phyloP scores from a whole-genome alignment of 768 basidiomycete species.

The Auriscalpium orientale region DNA sequence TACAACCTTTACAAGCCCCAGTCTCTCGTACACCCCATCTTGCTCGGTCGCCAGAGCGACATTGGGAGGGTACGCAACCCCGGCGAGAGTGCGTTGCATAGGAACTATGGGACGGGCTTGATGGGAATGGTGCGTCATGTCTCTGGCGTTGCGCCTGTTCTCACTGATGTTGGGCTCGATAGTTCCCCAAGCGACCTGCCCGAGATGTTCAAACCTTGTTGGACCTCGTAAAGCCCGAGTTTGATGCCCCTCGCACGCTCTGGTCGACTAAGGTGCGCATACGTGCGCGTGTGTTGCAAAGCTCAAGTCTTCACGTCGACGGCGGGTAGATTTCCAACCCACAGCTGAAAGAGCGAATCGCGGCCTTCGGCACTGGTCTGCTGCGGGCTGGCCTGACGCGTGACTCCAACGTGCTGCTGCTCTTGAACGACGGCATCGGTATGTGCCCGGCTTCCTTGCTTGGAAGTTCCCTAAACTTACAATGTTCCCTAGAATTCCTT shows the following conservation, averaged over 20 bases:
- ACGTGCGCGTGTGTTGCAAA: background rate
- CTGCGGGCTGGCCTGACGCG: conserved; percentile 47
- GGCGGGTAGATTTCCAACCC: conserved; percentile 61
- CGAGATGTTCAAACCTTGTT: conserved; percentile 63
- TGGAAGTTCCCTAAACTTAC: background rate
- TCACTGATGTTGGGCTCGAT: conserved; percentile 1
- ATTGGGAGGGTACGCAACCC: conserved; percentile 74
- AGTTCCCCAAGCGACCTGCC: conserved; percentile 70
- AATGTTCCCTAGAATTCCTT: conserved; percentile 51
- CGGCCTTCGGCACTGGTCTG: conserved; percentile 69
- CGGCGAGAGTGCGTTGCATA: conserved; percentile 79
- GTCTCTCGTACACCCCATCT: conserved; percentile 87
- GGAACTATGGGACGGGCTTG: conserved; percentile 83
- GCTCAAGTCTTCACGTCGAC: background rate
- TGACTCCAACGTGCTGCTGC: conserved; percentile 60
- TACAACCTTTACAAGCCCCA: conserved; percentile 76
- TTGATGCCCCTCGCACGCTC: conserved; percentile 60
- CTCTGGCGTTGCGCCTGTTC: background rate
- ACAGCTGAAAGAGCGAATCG: conserved; percentile 60
- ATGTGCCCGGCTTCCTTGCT: conserved; percentile 11
- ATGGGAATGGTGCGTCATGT: conserved; percentile 60
- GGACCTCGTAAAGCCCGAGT: conserved; percentile 61
- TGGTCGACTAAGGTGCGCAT: conserved; percentile 70
- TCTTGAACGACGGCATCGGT: conserved; percentile 79
- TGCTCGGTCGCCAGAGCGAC: conserved; percentile 89